Conservation (phyloP, 495 filamentous ascomycete genomes). For the Neurospora sp. region DNA sequence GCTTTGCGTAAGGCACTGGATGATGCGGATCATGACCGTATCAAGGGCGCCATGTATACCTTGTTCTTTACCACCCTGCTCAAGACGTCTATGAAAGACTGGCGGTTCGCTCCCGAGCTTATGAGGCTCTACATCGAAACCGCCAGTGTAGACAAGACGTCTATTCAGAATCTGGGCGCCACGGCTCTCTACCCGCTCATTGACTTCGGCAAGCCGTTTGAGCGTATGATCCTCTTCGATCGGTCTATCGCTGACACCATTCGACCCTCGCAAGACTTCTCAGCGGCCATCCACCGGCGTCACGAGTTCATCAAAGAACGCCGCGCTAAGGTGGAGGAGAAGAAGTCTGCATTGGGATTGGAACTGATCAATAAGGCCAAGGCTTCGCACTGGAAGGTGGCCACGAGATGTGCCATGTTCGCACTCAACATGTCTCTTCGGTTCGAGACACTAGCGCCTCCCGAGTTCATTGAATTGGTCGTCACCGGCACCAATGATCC, state of each 20-base stretch:
- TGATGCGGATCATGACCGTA: conserved; percentile 71
- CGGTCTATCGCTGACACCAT: conserved; percentile 61
- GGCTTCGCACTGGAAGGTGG: conserved; percentile 91
- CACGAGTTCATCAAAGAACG: conserved; percentile 62
- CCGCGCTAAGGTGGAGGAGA: conserved; percentile 63
- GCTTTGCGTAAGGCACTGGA: conserved; percentile 74
- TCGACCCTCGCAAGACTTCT: conserved; percentile 58
- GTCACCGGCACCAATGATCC: conserved; percentile 76
- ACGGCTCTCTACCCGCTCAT: conserved; percentile 75
- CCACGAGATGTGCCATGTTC: conserved; percentile 76
- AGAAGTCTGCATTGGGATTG: conserved; percentile 69
- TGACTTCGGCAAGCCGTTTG: conserved; percentile 79
- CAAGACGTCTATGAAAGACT: conserved; percentile 80
- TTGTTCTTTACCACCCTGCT: conserved; percentile 79
- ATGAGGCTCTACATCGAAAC: conserved; percentile 85
- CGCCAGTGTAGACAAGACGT: conserved; percentile 81
- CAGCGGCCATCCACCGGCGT: conserved; percentile 52
- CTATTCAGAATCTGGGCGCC: conserved; percentile 81
- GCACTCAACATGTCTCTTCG: conserved; percentile 79
- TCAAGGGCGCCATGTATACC: conserved; percentile 90
- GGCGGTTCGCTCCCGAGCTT: conserved; percentile 80
- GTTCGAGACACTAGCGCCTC: conserved; percentile 76
- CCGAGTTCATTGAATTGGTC: conserved; percentile 75
- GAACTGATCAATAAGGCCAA: conserved; percentile 71
- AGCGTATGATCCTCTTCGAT: conserved; percentile 80